Percentiles rank a stretch among this genome's conserved stretches.
Evolutionary conservation across 345 rosid genomes (phyloP).

Genomic region (Aquilaria malaccensis): DNA sequence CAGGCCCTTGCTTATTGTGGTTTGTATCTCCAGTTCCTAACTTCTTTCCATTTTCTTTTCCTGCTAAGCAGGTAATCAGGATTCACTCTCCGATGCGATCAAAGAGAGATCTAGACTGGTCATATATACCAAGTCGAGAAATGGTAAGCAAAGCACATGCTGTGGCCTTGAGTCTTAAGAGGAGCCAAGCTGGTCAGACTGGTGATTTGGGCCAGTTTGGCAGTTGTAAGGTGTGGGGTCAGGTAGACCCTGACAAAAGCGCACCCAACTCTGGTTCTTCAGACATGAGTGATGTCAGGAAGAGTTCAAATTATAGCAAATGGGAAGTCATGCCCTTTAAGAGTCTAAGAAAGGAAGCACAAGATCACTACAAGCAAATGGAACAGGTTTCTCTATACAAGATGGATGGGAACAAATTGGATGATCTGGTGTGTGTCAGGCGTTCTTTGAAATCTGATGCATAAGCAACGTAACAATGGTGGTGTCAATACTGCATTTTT

Average conservation of each 20-base stretch:
- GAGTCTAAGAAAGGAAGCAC: constrained; percentile 87
- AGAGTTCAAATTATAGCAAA: constrained; percentile 72
- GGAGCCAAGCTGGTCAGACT: constrained; percentile 29
- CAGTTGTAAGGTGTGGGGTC: constrained; percentile 92
- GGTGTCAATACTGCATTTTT: background rate
- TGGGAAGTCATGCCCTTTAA: constrained; percentile 80
- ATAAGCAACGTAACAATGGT: constrained; percentile 8
- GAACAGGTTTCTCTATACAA: constrained; percentile 77
- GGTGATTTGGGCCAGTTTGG: constrained; percentile 60
- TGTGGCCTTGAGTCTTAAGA: constrained; percentile 71
- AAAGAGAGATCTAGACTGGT: constrained; percentile 69
- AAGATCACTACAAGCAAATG: constrained; percentile 68
- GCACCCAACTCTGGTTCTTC: constrained; percentile 78
- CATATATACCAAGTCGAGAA: constrained; percentile 76
- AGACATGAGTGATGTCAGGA: constrained; percentile 70
- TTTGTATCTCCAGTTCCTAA: constrained; percentile 2
- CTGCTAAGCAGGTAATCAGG: constrained; percentile 57
- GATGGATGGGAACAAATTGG: constrained; percentile 95
- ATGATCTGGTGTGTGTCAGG: constrained; percentile 85
- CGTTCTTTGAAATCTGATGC: constrained; percentile 33
- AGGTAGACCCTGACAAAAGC: constrained; percentile 34
- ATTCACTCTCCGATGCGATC: constrained; percentile 96
- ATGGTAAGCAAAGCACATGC: constrained; percentile 64
- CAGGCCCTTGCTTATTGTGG: constrained; percentile 5
- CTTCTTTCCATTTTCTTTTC: constrained; percentile 7